Conservation (phyloP, 768 basidiomycete species). For the Fibroporia radiculosa region DNA sequence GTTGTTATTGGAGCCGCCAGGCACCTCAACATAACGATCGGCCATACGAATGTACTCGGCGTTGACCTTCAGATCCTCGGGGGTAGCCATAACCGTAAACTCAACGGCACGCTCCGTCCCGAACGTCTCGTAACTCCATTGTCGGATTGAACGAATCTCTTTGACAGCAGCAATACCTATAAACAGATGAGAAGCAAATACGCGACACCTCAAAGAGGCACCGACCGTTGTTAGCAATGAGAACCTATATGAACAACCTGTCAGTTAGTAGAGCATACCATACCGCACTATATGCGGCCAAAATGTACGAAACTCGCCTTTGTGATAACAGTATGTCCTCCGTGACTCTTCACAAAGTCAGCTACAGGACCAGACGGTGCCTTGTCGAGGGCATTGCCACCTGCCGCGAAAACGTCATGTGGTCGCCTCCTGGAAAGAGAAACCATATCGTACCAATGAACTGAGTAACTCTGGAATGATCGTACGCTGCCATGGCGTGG, state of each 20-base stretch:
- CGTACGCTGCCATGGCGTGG: conserved; percentile 29
- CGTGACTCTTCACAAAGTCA: conserved; percentile 86
- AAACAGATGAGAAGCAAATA: conserved; percentile 15
- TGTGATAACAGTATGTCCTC: conserved; percentile 97
- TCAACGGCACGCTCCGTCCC: conserved; percentile 93
- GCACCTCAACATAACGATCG: conserved; percentile 97
- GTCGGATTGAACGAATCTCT: conserved; percentile 96
- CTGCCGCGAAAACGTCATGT: conserved; percentile 33
- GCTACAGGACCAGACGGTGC: conserved; percentile 72
- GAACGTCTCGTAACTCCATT: conserved; percentile 99
- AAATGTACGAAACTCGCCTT: conserved; percentile 48
- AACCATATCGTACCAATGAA: conserved; percentile 43
- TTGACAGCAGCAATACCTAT: conserved; percentile 98
- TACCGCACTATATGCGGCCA: not conserved
- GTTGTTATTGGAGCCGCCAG: conserved; percentile 97
- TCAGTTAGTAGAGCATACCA: not conserved
- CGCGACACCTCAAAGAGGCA: conserved; percentile 9
- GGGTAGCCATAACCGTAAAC: conserved; percentile 99
- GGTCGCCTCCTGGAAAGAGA: conserved; percentile 14
- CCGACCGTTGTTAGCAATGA: conserved; percentile 96
- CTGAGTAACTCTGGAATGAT: conserved; percentile 54
- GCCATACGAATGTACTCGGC: conserved; percentile 99
- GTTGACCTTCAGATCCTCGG: conserved; percentile 97
- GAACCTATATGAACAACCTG: conserved; percentile 48
- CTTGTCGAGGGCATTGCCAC: conserved; percentile 86